Conservation (phyloP, 768 basidiomycete genomes). For the Exsudoporus frostii region DNA sequence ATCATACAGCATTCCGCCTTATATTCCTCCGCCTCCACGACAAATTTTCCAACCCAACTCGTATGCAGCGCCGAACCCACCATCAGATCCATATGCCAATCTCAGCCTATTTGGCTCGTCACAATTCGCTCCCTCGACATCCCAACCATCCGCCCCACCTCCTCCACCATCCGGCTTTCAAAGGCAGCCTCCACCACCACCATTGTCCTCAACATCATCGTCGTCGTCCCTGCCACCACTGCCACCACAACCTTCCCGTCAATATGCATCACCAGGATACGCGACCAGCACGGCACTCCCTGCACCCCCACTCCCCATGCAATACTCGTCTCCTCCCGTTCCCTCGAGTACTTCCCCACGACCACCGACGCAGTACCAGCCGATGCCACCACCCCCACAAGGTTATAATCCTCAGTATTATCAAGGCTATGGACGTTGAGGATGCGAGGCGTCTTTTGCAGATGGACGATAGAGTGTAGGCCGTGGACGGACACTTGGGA, state of each 20-base stretch:
- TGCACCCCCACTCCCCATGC: slow-evolving; percentile 29
- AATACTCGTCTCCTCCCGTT: slow-evolving; percentile 20
- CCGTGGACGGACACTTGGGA: background rate
- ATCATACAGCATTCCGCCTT: slow-evolving; percentile 24
- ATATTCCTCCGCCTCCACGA: slow-evolving; percentile 13
- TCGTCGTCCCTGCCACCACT: slow-evolving; percentile 21
- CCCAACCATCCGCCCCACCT: slow-evolving; percentile 15
- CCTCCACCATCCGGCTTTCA: slow-evolving; percentile 18
- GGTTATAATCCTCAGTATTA: slow-evolving; percentile 29
- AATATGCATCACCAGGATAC: slow-evolving; percentile 17
- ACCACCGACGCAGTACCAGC: slow-evolving; percentile 26
- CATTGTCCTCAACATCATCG: too few species aligned
- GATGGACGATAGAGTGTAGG: background rate
- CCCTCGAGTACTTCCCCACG: slow-evolving; percentile 14
- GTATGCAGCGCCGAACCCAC: slow-evolving; percentile 21
- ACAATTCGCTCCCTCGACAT: slow-evolving; percentile 2
- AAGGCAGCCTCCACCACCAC: slow-evolving; percentile 17
- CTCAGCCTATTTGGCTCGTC: slow-evolving; percentile 29
- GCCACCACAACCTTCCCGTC: slow-evolving; percentile 19
- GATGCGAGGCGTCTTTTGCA: background rate
- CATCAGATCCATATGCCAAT: slow-evolving; percentile 36
- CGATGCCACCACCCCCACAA: slow-evolving; percentile 31
- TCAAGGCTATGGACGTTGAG: slow-evolving; percentile 31
- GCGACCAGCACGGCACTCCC: slow-evolving; percentile 19
- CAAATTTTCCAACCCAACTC: slow-evolving; percentile 17